Base-by-base conservation (phyloP, 1,139 yeast genomes). In the Chernovozyma sophiae-reginae region DNA sequence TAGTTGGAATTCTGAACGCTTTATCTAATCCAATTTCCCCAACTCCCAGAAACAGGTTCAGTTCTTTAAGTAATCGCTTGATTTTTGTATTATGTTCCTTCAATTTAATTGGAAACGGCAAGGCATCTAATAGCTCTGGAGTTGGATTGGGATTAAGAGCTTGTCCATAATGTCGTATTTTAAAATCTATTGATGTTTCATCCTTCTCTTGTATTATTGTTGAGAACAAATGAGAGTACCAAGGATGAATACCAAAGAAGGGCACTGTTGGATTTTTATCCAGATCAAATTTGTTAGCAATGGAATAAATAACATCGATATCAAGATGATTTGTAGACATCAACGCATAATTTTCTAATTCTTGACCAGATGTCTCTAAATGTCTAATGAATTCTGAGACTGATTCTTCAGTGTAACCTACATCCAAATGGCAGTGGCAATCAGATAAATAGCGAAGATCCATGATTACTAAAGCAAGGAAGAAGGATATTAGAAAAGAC, bases 11-110 rank as follows among this genome's bases (percentile, higher is more conserved):
- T 27, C 87, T 60, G 49, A 86, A 86, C 16, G 77, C 53, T 55
- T 81, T 84, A 56, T 92, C 98, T 4, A 92, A 60, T 0, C 98
- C 98, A 15, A 89, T 72, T 51, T 92, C 98, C 0, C 98, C 98
- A n/a, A 89, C 68, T 11, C 74, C 74, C 36, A 44, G 53, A 11
- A 19, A 19, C 8, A 26, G 8, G 10, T 30, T 36, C 28, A 72
- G 49, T 15, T 60, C 55, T 7, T 20, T 27, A 3, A 53, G 55
- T 13, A 59, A 42, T 16, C 30, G 26, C 36, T 40, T 39, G 28
- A 74, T 62, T 17, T 45, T 45, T 0, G 44, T 38, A 10, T 80
- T 41, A 42, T 76, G 75, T 0, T 48, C 48, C 0, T 52, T 46
- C 1, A 86, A 48, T 16, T 56, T 47, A 0, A 74, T 58, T 0